Evolutionary conservation across 805 yeast species (phyloP), one percentile per base, ranked within the genome.

Genomic region (Starmerella tilneyi): DNA sequence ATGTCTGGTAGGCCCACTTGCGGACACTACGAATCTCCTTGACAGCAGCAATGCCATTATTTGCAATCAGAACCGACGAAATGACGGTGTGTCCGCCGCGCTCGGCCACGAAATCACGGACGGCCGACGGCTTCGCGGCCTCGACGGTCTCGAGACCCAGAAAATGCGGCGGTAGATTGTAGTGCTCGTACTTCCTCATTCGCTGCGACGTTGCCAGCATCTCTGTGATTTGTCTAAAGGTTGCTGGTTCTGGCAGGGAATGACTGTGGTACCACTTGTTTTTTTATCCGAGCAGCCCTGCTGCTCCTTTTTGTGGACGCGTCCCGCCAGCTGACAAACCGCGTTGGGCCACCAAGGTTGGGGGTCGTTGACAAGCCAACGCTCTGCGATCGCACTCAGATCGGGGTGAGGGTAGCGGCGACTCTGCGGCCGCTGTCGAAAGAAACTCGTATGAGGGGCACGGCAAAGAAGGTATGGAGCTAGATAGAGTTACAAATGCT

Each of bases 1-100:
- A 92, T n/a, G 96, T 86, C 65, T 92, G 97, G 66, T 92, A 92
- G 21, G 98, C 88, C 99, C 99, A 92, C 72, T 89, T 92, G 68
- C 98, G 78, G 35, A 92, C 88, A 9, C 95, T 84, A 59, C 99
- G 76, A 63, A 92, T 94, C 70, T 92, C 97, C 65, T 92, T 92
- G 48, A 92, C 99, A 39, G 99, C 99, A 16, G 94, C 98, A 64
- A 92, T 94, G 76, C 99, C 99, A 63, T 92, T 92, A 67, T 94
- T 94, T 48, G 99, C 97, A 59, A 92, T 92, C 54, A 92, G 73
- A 29, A 92, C 81, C 57, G 64, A 49, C 45, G 81, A 74, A 58
- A 92, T 85, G 39, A 92, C 94, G 5, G 98, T 86, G 69, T 92
- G 99, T 61, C 99, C 99, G 45, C 83, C 84, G 59, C 82, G 83